Percentiles rank a stretch among this genome's conserved stretches.
These are phyloP conservation scores for Dictyostelium purpureum DNA, from an alignment of 78 protist genomes.

Conservation along the genomic window DNA sequence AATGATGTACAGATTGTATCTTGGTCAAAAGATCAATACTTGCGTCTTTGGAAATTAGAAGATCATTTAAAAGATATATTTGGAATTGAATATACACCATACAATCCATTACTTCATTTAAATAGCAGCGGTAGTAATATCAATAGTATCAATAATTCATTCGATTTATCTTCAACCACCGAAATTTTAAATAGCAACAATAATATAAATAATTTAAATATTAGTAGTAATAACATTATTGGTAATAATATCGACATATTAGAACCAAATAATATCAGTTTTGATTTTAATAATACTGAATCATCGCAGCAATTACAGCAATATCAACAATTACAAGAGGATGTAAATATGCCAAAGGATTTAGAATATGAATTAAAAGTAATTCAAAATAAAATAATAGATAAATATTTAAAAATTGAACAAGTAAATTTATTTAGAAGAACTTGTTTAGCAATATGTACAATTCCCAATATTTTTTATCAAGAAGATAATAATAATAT, in stretches of 20 bases:
- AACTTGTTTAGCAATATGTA: conserved; percentile 29
- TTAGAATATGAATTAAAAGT: conserved; percentile 62
- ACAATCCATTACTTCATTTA: neutral
- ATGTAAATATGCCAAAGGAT: conserved; percentile 11
- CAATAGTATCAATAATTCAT: neutral
- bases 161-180: neutral
- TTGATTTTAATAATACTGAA: neutral
- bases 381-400: conserved; percentile 35
- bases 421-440: conserved; percentile 46
- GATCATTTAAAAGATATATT: conserved; percentile 16
- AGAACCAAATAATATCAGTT: neutral
- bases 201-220: neutral
- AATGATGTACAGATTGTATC: conserved; percentile 73
- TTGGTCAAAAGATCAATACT: conserved; percentile 80
- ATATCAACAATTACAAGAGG: neutral
- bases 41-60: conserved; percentile 75
- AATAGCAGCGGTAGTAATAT: neutral
- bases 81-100: conserved; percentile 22
- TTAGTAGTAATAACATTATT: neutral
- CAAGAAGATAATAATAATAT: neutral
- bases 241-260: neutral
- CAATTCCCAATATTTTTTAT: conserved; percentile 25
- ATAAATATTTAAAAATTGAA: conserved; percentile 41
- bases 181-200: neutral
- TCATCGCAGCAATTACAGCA: neutral